Evolutionary conservation across 208 protist species (phyloP).

Genomic region (Trypanosomatidae sp.): DNA sequence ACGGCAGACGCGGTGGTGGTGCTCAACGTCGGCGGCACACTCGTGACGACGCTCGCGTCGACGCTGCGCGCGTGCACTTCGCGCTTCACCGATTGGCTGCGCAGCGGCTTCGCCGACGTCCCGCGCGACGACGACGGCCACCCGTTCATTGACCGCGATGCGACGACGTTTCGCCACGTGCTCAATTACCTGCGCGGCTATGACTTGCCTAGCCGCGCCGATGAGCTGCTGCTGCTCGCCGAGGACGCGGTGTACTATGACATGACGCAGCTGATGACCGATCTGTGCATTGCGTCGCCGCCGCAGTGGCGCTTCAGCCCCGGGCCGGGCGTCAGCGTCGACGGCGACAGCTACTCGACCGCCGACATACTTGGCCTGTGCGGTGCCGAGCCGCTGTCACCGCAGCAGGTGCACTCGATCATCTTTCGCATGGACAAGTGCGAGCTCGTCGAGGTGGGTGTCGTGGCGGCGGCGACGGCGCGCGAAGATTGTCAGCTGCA

Average conservation of each 20-base stretch:
- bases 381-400: conserved; percentile 47
- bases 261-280: conserved; percentile 24
- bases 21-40: conserved; percentile 65
- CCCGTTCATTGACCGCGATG: conserved; percentile 80
- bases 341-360: conserved; percentile 50
- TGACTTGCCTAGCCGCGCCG: conserved; percentile 36
- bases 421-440: conserved; percentile 64
- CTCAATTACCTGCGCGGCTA: conserved; percentile 83
- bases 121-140: conserved; percentile 56
- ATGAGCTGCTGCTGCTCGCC: conserved; percentile 52
- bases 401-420: conserved; percentile 25
- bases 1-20: conserved; percentile 16
- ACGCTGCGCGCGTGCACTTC: conserved; percentile 58
- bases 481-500: conserved; percentile 36
- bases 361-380: conserved; percentile 61
- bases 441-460: conserved; percentile 51
- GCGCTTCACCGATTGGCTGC: conserved; percentile 37
- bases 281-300: conserved; percentile 33
- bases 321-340: conserved; percentile 49
- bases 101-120: conserved; percentile 40
- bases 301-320: conserved; percentile 49
- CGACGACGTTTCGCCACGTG: conserved; percentile 54
- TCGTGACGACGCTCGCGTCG: conserved; percentile 48
- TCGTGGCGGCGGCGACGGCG: conserved; percentile 29
- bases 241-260: conserved; percentile 64